These are phyloP conservation scores for Aspergillus affinis DNA, from an alignment of 495 filamentous ascomycete genomes.

Conservation along the genomic window DNA sequence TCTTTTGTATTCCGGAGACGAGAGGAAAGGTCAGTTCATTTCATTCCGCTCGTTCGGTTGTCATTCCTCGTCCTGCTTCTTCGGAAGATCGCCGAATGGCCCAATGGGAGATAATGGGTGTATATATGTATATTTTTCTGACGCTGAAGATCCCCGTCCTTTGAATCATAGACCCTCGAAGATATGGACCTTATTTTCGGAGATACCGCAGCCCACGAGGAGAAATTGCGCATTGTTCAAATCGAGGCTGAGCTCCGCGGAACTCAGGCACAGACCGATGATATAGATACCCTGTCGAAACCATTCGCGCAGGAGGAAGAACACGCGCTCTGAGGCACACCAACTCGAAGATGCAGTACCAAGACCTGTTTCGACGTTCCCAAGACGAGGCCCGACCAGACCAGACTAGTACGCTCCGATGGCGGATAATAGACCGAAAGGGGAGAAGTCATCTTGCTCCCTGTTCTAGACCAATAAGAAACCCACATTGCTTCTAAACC, in stretches of 20 bases:
- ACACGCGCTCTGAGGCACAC: slow-evolving; percentile 6
- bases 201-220: slow-evolving; percentile 65
- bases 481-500: not conserved
- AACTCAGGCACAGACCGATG: slow-evolving; percentile 16
- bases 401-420: not conserved
- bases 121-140: too few relatives aligned
- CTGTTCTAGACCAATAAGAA: not conserved
- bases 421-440: not conserved
- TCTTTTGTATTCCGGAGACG: slow-evolving; percentile 65
- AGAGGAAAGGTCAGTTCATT: slow-evolving; percentile 38
- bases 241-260: slow-evolving; percentile 66
- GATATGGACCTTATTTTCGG: slow-evolving; percentile 77
- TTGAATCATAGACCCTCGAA: slow-evolving; percentile 41
- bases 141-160: not conserved
- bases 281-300: slow-evolving; percentile 29
- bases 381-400: not conserved
- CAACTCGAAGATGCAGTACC: not conserved
- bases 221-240: slow-evolving; percentile 69
- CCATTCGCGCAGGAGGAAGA: slow-evolving; percentile 29
- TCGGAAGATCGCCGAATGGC: too few relatives aligned
- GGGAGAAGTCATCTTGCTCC: not conserved
- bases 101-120: too few relatives aligned
- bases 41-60: not conserved
- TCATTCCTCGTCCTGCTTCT: too few relatives aligned
- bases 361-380: too few relatives aligned